A percentile compares a stretch with the other conserved stretches of the same genome.
These are phyloP conservation scores for Pichia scutulata DNA, from an alignment of 805 yeast species.

Conservation along the genomic window DNA sequence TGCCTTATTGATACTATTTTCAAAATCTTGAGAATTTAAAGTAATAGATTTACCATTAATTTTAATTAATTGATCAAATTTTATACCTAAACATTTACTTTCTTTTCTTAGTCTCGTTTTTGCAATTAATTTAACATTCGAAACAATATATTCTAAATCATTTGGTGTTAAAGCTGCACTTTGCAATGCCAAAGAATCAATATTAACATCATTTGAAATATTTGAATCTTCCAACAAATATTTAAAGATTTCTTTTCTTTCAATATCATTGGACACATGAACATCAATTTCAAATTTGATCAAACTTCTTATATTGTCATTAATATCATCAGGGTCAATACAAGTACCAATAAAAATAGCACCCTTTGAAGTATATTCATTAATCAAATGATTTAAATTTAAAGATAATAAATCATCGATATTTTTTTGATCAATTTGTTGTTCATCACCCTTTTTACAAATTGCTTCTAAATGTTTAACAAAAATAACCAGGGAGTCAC, in stretches of 20 bases:
- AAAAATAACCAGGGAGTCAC: conserved; percentile 43
- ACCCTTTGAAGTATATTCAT: conserved; percentile 41
- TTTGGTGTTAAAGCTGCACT: conserved; percentile 90
- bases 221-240: conserved; percentile 31
- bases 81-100: conserved; percentile 18
- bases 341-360: conserved; percentile 59
- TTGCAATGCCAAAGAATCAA: conserved; percentile 59
- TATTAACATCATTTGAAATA: conserved; percentile 44
- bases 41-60: conserved; percentile 49
- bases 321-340: conserved; percentile 59
- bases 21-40: conserved; percentile 54
- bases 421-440: conserved; percentile 27
- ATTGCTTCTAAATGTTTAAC: conserved; percentile 70
- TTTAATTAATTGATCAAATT: conserved; percentile 31
- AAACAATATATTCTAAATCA: conserved; percentile 66
- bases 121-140: conserved; percentile 54
- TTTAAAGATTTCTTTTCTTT: conserved; percentile 57
- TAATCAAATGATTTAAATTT: conserved; percentile 50
- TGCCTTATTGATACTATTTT: conserved; percentile 67
- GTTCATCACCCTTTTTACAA: conserved; percentile 59
- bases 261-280: conserved; percentile 71
- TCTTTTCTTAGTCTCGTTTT: conserved; percentile 37
- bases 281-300: conserved; percentile 73
- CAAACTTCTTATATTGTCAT: conserved; percentile 56
- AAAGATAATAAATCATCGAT: conserved; percentile 35